Percentiles rank a stretch among this genome's conserved stretches.
Conservation (phyloP, 2,329 filamentous ascomycete genomes). For the Elsinoe ampelina region DNA sequence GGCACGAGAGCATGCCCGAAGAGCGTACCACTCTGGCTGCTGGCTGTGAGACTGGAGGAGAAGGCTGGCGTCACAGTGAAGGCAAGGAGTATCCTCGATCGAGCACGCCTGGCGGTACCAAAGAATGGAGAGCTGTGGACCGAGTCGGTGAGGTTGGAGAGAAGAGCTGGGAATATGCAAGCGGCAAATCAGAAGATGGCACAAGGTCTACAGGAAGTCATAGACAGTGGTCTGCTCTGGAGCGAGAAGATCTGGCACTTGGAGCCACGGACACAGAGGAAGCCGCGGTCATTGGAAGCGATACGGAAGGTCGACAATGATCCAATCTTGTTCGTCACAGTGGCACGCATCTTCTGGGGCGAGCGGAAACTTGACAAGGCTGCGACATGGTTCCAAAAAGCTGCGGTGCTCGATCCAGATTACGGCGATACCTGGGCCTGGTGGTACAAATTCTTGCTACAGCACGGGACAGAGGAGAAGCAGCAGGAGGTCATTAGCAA, state of each 20-base stretch:
- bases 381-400: constrained; percentile 95
- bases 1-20: constrained; percentile 80
- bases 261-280: constrained; percentile 82
- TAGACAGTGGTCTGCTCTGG: constrained; percentile 80
- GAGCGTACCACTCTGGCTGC: constrained; percentile 79
- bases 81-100: constrained; percentile 85
- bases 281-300: constrained; percentile 81
- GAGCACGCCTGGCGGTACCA: constrained; percentile 77
- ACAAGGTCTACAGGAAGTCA: constrained; percentile 81
- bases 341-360: constrained; percentile 91
- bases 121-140: constrained; percentile 80
- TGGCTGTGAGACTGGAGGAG: constrained; percentile 83
- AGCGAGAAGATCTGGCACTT: constrained; percentile 92
- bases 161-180: constrained; percentile 68
- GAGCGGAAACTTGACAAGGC: constrained; percentile 90
- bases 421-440: constrained; percentile 92
- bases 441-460: constrained; percentile 88
- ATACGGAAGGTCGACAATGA: constrained; percentile 97
- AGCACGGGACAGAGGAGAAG: constrained; percentile 95
- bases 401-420: constrained; percentile 77
- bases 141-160: constrained; percentile 88
- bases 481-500: constrained; percentile 72
- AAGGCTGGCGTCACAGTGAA: constrained; percentile 75
- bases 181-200: constrained; percentile 93
- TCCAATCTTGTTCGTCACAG: constrained; percentile 76